Evolutionary conservation across 108 stramenopile species (phyloP).

Genomic region (Fragilaria crotonensis): DNA sequence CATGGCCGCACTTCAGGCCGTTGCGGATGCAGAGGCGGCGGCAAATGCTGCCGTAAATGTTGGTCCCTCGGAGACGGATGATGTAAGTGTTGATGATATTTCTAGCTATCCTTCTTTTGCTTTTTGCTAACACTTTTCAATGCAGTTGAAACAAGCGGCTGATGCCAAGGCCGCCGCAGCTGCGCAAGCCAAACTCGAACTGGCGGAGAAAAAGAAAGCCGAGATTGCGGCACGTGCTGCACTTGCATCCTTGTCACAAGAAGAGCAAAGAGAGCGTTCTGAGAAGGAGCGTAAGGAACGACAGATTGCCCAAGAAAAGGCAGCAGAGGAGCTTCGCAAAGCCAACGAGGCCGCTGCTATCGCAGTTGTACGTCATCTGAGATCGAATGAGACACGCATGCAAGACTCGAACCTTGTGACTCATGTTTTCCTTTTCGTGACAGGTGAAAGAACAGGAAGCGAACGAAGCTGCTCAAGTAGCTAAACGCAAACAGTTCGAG

Average conservation of each 20-base stretch:
- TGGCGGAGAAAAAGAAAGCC: neutral
- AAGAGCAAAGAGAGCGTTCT: slow-evolving; percentile 23
- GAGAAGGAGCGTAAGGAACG: slow-evolving; percentile 27
- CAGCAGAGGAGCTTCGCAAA: slow-evolving; percentile 24
- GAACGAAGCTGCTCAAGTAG: slow-evolving; percentile 43
- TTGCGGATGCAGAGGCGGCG: slow-evolving; percentile 11
- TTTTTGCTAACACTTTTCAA: neutral
- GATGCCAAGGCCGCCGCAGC: slow-evolving; percentile 18
- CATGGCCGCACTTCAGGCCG: slow-evolving; percentile 11
- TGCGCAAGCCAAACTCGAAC: slow-evolving; percentile 9
- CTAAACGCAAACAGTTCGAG: slow-evolving; percentile 47
- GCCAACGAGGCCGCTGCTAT: slow-evolving; percentile 63
- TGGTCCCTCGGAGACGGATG: too few relatives aligned
- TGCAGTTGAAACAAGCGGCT: neutral
- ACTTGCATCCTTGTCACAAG: slow-evolving; percentile 19
- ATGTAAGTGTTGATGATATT: too few relatives aligned
- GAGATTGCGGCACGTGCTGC: neutral
- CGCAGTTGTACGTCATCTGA: slow-evolving; percentile 37
- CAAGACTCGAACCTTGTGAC: too few relatives aligned
- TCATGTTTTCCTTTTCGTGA: neutral
- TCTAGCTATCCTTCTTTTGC: neutral
- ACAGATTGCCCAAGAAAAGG: slow-evolving; percentile 34
- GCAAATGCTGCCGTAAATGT: slow-evolving; percentile 8
- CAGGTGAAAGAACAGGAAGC: neutral
- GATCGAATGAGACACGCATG: too few relatives aligned